Evolutionary conservation across 345 rosid genomes (phyloP), one percentile per base, ranked within the genome.

Genomic region (Eutrema yunnanense): DNA sequence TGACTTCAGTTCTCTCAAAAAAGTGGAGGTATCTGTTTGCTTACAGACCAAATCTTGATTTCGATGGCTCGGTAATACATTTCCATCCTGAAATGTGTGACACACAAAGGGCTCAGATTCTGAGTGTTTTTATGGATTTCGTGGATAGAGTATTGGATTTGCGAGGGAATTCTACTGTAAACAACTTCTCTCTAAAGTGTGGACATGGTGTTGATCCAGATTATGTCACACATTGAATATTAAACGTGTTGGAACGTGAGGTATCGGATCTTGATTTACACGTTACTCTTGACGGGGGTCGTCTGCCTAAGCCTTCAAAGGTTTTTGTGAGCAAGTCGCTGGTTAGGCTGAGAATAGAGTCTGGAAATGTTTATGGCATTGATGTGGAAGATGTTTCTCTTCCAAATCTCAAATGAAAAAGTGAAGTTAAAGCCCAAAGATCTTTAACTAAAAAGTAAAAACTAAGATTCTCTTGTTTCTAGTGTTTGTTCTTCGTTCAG

Each of bases 391-490:
- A 37, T 51, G 48, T 51, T 26, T 8, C 1, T 51, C 71, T 66
- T 38, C 60, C 60, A 6, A 66, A 51, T 48, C 71, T 22, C 26
- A 22, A 22, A 22, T 22, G 26, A 22, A 22, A 22, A 22, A 22
- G 26, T 22, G 26, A 22, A 22, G 26, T 22, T 22, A 22, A 22
- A 22, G 26, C 26, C 26, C 26, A 22, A 22, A 22, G 26, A 22
- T 22, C 26, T 22, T 16, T 16, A 0, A 16, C 16, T 16, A 16
- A 22, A 22, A 22, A 22, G 26, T 22, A 22, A 22, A 22, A 22
- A 22, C 26, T 22, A 22, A 51, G n/a, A 53, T 30, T 72, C 74
- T 50, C 86, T 56, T 79, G 47, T 73, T 85, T 85, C 63, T 90
- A 89, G 10, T 1, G 12, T 37, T 58, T 26, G 55, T 8, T 58